Evolutionary conservation across 768 basidiomycete genomes (phyloP), one percentile per base, ranked within the genome.

Genomic region (Psilocybe cubensis): DNA sequence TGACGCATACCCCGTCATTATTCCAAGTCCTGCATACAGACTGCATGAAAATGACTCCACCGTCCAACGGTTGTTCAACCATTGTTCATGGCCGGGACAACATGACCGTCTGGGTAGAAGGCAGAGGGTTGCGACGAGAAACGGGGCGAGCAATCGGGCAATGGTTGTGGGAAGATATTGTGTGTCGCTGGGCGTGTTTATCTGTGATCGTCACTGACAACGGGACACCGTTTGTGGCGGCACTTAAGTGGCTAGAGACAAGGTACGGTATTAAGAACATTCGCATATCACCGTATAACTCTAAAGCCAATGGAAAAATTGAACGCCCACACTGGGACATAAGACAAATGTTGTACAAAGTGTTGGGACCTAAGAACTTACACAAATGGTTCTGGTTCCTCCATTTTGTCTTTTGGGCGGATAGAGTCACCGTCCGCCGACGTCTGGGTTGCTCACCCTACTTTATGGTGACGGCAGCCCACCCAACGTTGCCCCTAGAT

Each of bases 181-280:
- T 74, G 1, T 72, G 68, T 43, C 25, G 69, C 24, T 81, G 78
- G 78, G 79, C 78, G 2, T 66, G 70, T n/a, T 21, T 78, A 0
- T 14, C 11, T 0, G 65, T 74, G n/a, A 38, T 38, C 7, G 11
- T 38, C 4, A 38, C 35, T 8, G 79, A 83, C 56, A 83, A 82
- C 44, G 67, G 69, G 0, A 29, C 51, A 2, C 48, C 62, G 1
- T 67, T 68, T 28, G 33, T 50, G 18, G 57, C 60, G 2, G 67
- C 67, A 0, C 14, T 66, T 5, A 45, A 35, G 3, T 66, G 60
- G 56, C 35, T 70, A 2, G 35, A 48, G 18, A 25, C 63, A 43
- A 67, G 66, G 23, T 71, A 68, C 47, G 61, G 55, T 5, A 64
- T 68, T 18, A 57, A 57, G 25, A 55, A 58, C 3, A 63, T 68